A percentile compares a stretch with the other conserved stretches of the same genome.
phyloP scores from a whole-genome alignment of 1,284 basidiomycete species.

The Ceratobasidium sp. region DNA sequence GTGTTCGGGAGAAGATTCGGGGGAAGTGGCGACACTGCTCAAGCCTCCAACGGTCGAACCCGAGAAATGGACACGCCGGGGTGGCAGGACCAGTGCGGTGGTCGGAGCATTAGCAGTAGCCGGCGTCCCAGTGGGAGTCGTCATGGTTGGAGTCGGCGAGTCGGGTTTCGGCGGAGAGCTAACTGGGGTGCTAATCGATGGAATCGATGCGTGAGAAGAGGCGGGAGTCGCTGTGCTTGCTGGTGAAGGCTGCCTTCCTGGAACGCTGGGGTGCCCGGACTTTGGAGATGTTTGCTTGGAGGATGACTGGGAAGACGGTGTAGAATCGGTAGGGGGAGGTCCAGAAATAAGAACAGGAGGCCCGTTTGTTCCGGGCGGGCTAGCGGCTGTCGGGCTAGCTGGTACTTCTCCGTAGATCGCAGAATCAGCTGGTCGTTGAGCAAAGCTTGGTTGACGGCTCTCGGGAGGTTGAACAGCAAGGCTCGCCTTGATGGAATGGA shows the following conservation, averaged over 20 bases:
- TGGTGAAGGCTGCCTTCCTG: constrained; percentile 14
- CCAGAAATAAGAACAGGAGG: constrained; percentile 10
- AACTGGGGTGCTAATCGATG: constrained; percentile 1
- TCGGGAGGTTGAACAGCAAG: constrained; percentile 32
- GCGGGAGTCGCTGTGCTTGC: constrained; percentile 17
- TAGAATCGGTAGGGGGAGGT: constrained; percentile 1
- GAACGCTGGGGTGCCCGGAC: constrained; percentile 21
- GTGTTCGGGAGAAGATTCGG: constrained; percentile 18
- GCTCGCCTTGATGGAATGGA: constrained; percentile 13
- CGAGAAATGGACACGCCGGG: constrained; percentile 34
- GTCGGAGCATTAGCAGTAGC: constrained; percentile 5
- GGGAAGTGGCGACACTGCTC: constrained; percentile 32
- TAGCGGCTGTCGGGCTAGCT: constrained; percentile 12
- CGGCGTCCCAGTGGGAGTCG: constrained; percentile 8
- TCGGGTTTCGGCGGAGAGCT: constrained; percentile 14
- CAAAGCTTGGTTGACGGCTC: constrained; percentile 27
- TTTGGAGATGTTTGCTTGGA: constrained; percentile 33
- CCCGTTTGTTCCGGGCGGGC: constrained; percentile 3
- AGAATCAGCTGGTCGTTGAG: constrained; percentile 15
- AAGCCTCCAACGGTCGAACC: constrained; percentile 31
- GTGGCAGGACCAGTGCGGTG: constrained; percentile 25
- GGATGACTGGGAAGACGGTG: constrained; percentile 19
- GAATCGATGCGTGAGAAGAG: constrained; percentile 17
- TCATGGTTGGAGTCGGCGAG: constrained; percentile 5
- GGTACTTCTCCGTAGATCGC: constrained; percentile 3